Base-by-base conservation (phyloP, 805 yeast species). In the Lipomyces yamadae region DNA sequence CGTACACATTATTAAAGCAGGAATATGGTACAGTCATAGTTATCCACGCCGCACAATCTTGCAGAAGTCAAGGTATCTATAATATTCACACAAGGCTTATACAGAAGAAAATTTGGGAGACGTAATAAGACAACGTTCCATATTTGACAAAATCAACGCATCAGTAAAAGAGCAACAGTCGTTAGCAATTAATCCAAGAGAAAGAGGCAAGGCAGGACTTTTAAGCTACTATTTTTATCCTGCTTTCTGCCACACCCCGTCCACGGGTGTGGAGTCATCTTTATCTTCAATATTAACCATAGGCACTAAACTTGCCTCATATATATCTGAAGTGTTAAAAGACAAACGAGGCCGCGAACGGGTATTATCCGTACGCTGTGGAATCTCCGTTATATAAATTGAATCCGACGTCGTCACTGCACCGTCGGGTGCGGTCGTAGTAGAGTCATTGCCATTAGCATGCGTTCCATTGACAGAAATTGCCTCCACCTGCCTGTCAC, bases 261-360 rank as follows among this genome's bases (percentile, higher is more conserved):
- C 48, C 2, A 42, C 24, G 8, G 48, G n/a, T 8, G 24, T 24
- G 2, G 10, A 15, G n/a, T 42, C 48, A 15, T 42, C 48, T 42
- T 42, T 42, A 18, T 39, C 34, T 24, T 56, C 48, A n/a, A 56
- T 10, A 56, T 13, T n/a, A 8, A 56, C 59, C 42, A 56, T 29
- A 18, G 59, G 48, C 34, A 56, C 32, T 6, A 39, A 30, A 24
- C 59, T 39, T 24, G 18, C 34, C 13, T 39, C 48, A 56, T 30
- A 56, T 32, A 56, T 33, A 56, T 56, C 34, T 32, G 32, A 29
- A 11, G 59, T 56, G 24, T 56, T 33, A 15, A 56, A 13, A 18
- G 56, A 56, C 59, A 56, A 18, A 11, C 6, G 10, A 29, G 59
- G 59, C 18, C 13, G 34, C 48, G 42, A 11, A 29, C 54, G 13